phyloP scores from a whole-genome alignment of 345 rosid species.

The Angophora floribunda region DNA sequence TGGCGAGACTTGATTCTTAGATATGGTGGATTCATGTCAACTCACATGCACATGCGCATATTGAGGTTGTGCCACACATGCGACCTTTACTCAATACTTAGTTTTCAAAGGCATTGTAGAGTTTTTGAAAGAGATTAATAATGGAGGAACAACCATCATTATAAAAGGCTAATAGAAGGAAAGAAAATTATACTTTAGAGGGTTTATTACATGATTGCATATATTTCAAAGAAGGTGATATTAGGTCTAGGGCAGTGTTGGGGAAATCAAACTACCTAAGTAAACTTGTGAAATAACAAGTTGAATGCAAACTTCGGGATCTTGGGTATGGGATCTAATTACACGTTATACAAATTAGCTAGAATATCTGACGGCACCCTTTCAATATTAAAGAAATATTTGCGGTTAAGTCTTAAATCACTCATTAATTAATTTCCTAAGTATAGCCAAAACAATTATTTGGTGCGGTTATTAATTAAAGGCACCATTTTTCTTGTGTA shows the following conservation, averaged over 20 bases:
- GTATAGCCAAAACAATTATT: too few species aligned
- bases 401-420: too few species aligned
- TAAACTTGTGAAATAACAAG: background rate
- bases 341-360: background rate
- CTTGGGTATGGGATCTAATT: background rate
- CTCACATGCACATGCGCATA: background rate
- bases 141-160: background rate
- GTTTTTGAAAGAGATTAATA: background rate
- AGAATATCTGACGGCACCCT: background rate
- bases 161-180: background rate
- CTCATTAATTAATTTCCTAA: too few species aligned
- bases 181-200: background rate
- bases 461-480: too few species aligned
- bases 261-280: background rate
- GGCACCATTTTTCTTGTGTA: too few species aligned
- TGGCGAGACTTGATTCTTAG: background rate
- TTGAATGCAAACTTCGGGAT: background rate
- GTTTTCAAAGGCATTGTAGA: too few species aligned
- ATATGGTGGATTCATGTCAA: background rate
- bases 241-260: background rate
- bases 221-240: background rate
- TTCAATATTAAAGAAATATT: background rate
- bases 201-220: background rate
- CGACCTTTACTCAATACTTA: background rate
- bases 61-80: background rate